These are phyloP conservation scores for Solanum hybrid DNA, from an alignment of 305 asterid genomes.

Conservation along the genomic window DNA sequence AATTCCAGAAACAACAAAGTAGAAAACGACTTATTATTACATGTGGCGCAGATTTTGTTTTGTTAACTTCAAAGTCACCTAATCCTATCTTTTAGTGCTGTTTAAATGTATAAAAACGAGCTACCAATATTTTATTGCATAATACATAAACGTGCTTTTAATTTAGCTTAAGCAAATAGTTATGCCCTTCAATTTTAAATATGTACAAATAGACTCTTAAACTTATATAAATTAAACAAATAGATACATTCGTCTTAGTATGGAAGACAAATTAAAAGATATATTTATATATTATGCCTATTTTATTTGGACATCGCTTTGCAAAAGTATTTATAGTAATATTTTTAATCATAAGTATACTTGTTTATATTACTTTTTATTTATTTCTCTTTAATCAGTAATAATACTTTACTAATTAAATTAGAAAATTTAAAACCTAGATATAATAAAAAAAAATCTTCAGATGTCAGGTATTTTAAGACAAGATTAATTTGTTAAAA, in stretches of 20 bases:
- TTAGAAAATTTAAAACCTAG: neutral
- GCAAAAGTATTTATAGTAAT: neutral
- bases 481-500: neutral
- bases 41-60: neutral
- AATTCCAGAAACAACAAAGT: neutral
- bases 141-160: neutral
- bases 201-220: neutral
- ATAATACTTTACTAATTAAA: neutral
- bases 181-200: neutral
- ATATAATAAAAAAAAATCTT: neutral
- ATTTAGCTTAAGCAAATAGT: neutral
- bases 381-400: neutral
- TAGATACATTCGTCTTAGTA: neutral
- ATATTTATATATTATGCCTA: neutral
- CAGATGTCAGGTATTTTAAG: neutral
- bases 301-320: neutral
- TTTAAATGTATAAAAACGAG: neutral
- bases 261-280: neutral
- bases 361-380: neutral
- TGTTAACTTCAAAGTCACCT: neutral
- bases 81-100: neutral
- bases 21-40: neutral
- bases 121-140: neutral
- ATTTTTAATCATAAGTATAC: neutral
- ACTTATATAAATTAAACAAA: no score